Evolutionary conservation across 1,284 basidiomycete species (phyloP), one percentile per base, ranked within the genome.

Genomic region (Cryptococcus neoformans): DNA sequence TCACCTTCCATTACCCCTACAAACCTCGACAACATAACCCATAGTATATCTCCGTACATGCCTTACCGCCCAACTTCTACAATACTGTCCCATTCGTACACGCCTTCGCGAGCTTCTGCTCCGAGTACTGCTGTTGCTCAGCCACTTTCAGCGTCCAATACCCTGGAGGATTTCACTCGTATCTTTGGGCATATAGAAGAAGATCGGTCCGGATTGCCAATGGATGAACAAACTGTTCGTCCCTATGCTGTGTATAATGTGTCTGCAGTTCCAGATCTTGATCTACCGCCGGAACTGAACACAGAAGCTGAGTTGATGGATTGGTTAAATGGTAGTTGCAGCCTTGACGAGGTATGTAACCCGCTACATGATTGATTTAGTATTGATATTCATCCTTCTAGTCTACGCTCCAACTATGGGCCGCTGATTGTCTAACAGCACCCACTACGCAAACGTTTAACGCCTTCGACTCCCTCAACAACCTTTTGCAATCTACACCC

Each of bases 341-440:
- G 59, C 41, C 58, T 68, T 12, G 64, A 68, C 53, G 66, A 66
- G 40, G 66, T 66, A 58, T 56, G 63, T 53, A 21, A 6, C 17
- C 17, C 8, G 4, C 14, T 44, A 14, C 46, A 38, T 21, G 21
- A 40, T 37, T n/a, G 6, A 38, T 12, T 3, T 6, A 52, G 35
- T 57, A 63, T 2, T 38, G 8, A 41, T 28, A 28, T 28, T 28
- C 35, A 35, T 38, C 14, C n/a, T 21, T 12, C 10, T 37, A 69
- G 67, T 53, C 59, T 0, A 68, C 63, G 6, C 54, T 70, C 7
- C 68, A 70, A 50, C 56, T 64, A 7, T 66, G 64, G 63, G 68
- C 68, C 9, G 66, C 64, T n/a, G 68, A 66, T 51, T 68, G 66
- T 50, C 58, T 70, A 9, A 56, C 63, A 6, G 55, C 61, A 2